Evolutionary conservation across 2,329 filamentous ascomycete species (phyloP), one percentile per base, ranked within the genome.

Genomic region (Purpureocillium takamizusanense): DNA sequence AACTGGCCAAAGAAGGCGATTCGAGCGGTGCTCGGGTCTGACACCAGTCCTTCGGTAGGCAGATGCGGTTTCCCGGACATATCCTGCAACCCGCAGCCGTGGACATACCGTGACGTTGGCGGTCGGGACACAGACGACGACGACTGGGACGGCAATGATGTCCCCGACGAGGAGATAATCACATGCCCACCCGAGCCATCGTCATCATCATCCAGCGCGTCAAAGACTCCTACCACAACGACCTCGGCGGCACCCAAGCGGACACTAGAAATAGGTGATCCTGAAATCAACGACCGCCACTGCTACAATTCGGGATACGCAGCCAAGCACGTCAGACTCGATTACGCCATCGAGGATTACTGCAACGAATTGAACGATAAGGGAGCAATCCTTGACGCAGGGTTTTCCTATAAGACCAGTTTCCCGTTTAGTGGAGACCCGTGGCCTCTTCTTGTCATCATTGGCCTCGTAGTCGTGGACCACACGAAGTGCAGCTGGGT

Each of bases 281-380:
- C 45, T 12, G 7, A 2, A 1, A 11, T 14, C 10, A 50, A 51
- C 39, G 30, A 21, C 30, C 29, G 27, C 17, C 17, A 35, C 4
- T 51, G 49, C 40, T 48, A 48, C 40, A 39, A 48, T 23, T 21
- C 3, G 1, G 45, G 48, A n/a, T 35, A 50, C 7, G n/a, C 33
- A 15, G 39, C 35, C 13, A 40, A 42, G 28, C 29, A 40, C 27
- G 33, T 30, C 21, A 39, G 45, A 11, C 38, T 46, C 37, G 25
- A 36, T 28, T 33, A 50, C 7, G n/a, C 33, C 17, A 38, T 33
- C 14, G 39, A 42, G 28, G 21, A 39, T 18, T 53, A 41, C 39
- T 43, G 40, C 18, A 37, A 30, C 11, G 5, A 14, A 13, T 6
- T 30, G 7, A 7, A 14, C n/a, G 28, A 30, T 12, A 30, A 30